Percentiles rank a stretch among this genome's conserved stretches.
These are phyloP conservation scores for Nitzschia palea DNA, from an alignment of 108 stramenopile genomes.

Conservation along the genomic window DNA sequence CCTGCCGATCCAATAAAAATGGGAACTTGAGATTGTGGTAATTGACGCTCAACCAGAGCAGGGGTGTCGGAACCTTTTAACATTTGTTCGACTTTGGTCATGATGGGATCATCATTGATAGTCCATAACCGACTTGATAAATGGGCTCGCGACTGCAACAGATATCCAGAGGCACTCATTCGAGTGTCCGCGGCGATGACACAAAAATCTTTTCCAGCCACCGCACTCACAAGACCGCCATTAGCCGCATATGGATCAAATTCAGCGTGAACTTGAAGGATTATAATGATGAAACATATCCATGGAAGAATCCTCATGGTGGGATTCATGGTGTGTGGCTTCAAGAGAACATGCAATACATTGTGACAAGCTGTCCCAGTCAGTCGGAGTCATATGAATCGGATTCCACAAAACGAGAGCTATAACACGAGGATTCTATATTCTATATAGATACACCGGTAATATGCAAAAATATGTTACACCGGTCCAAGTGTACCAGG, in stretches of 20 bases:
- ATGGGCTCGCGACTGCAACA: constrained; percentile 61
- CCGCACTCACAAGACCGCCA: constrained; percentile 79
- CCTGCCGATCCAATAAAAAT: constrained; percentile 71
- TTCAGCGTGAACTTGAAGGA: too few relatives aligned
- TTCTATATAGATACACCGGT: too few relatives aligned
- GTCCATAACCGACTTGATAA: constrained; percentile 67
- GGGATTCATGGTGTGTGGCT: too few relatives aligned
- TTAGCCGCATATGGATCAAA: constrained; percentile 81
- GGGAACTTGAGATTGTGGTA: constrained; percentile 25
- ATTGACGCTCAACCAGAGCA: neutral
- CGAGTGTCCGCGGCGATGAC: constrained; percentile 75
- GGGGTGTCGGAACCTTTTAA: constrained; percentile 10
- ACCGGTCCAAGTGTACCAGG: too few relatives aligned
- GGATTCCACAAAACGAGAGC: too few relatives aligned
- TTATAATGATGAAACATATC: too few relatives aligned
- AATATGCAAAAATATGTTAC: too few relatives aligned
- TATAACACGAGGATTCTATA: too few relatives aligned
- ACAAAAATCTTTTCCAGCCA: constrained; percentile 71
- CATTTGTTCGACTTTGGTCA: constrained; percentile 6
- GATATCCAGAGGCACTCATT: constrained; percentile 67
- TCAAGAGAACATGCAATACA: too few relatives aligned
- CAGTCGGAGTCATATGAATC: too few relatives aligned
- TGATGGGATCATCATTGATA: constrained; percentile 21
- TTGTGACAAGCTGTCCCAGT: too few relatives aligned
- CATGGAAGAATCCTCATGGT: too few relatives aligned